Evolutionary conservation across 305 asterid species (phyloP), one percentile per base, ranked within the genome.

Genomic region (Rubia tinctorum): DNA sequence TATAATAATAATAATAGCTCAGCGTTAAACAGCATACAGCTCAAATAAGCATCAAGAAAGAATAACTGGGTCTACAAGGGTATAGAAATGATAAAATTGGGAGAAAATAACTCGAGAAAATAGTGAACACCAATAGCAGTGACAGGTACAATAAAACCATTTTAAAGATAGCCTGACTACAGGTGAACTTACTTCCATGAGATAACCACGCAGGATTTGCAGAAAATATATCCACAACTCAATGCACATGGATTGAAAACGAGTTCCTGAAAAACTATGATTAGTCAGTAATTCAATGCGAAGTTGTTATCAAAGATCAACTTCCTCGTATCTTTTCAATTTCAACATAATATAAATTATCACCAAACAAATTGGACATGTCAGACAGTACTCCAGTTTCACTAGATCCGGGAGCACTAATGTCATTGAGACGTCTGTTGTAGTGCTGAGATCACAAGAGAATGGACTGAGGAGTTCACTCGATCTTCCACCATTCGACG

Each of bases 351-450:
- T 17, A 63, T 73, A 68, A 10, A 74, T 69, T 3, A 84, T 79
- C 81, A 88, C 97, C 96, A 89, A 80, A 85, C 96, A 91, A 80
- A 91, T 83, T 62, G 97, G 84, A 81, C 97, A 91, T 69, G 94
- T 89, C 65, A 91, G 83, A 71, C 76, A 73, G 73, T 86, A 87
- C 69, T 88, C 97, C 55, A 83, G 73, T 77, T 86, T 86, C 60
- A 78, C 80, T 40, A 78, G 77, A 71, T 82, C 88, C 1, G 94
- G 90, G 74, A 88, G 91, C 73, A 25, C 77, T 87, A 89, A 75
- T 23, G 84, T 84, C 89, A 91, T 82, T 23, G 39, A 58, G 34
- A 86, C 86, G 44, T 82, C 91, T 8, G 84, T 90, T 8, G 84
- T 37, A 64, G 80, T 75, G 70, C 71, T 80, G 49, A 89, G 80